phyloP scores from a whole-genome alignment of 2,329 filamentous ascomycete species.

The Cadophora malorum region DNA sequence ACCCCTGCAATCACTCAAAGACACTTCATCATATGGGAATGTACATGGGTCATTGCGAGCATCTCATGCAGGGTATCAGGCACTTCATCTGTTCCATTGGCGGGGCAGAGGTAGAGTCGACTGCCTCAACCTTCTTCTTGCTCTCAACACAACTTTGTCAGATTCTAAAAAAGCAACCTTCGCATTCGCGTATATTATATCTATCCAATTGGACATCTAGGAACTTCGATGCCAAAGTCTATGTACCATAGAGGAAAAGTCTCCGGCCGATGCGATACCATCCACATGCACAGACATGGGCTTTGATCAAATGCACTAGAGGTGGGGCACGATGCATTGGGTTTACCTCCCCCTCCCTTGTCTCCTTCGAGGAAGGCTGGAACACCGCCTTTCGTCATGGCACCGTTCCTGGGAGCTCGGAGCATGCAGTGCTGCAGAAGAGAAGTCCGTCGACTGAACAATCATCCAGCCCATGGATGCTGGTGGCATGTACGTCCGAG shows the following conservation, averaged over 20 bases:
- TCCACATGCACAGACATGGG: conserved; percentile 12
- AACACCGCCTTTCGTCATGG: conserved; percentile 33
- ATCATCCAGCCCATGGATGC: conserved; percentile 20
- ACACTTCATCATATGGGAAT: background rate
- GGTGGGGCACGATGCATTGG: conserved; percentile 32
- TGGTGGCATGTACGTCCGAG: conserved; percentile 16
- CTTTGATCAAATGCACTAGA: conserved; percentile 35
- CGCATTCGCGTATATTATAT: conserved; percentile 21
- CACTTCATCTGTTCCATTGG: conserved; percentile 15
- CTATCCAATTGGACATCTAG: conserved; percentile 14
- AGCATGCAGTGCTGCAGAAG: conserved; percentile 12
- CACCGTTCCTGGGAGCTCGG: conserved; percentile 22
- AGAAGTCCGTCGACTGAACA: background rate
- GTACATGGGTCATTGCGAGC: conserved; percentile 10
- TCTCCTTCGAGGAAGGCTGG: conserved; percentile 30
- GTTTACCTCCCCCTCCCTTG: conserved; percentile 30
- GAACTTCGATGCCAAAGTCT: background rate
- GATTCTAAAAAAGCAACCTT: background rate
- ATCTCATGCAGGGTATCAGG: conserved; percentile 16
- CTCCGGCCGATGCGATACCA: conserved; percentile 6
- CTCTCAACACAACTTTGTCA: background rate
- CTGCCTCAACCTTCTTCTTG: background rate
- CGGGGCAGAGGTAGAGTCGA: background rate
- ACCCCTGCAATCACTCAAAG: background rate
- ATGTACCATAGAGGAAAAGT: background rate